Evolutionary conservation across 225 moss, liverwort and hornwort genomes (phyloP).

Genomic region (Sphagnum contortum): DNA sequence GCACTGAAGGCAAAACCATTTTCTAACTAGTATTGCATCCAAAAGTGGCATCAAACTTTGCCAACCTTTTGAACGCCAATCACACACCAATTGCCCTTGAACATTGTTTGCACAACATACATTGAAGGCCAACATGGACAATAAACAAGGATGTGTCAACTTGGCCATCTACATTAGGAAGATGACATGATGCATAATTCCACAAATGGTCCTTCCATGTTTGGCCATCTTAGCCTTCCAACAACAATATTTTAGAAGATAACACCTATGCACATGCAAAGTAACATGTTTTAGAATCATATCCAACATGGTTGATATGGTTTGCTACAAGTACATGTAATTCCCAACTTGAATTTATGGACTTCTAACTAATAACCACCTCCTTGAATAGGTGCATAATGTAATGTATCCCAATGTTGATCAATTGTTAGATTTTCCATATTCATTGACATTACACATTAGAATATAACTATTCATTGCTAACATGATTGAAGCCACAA

Average conservation of each 20-base stretch:
- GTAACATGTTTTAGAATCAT: too few relatives aligned
- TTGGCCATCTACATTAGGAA: neutral
- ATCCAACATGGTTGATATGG: neutral
- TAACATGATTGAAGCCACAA: neutral
- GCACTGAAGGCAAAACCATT: too few relatives aligned
- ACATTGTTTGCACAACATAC: too few relatives aligned
- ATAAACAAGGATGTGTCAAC: too few relatives aligned
- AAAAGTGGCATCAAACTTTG: slow-evolving; percentile 1
- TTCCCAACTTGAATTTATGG: neutral
- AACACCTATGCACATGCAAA: neutral
- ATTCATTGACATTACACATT: neutral
- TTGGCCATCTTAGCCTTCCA: neutral
- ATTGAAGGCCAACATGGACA: neutral
- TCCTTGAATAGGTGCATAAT: neutral
- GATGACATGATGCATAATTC: neutral
- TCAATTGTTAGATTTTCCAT: neutral
- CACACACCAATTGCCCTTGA: slow-evolving; percentile 1
- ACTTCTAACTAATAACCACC: neutral
- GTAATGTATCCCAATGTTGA: neutral
- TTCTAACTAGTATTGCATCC: too few relatives aligned
- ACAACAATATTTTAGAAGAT: neutral
- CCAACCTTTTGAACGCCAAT: neutral
- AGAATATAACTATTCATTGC: neutral
- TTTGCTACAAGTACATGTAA: neutral
- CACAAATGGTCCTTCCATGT: neutral